A percentile compares a stretch with the other conserved stretches of the same genome.
Conservation (phyloP, 768 basidiomycete genomes). For the Lentinus tigrinus region DNA sequence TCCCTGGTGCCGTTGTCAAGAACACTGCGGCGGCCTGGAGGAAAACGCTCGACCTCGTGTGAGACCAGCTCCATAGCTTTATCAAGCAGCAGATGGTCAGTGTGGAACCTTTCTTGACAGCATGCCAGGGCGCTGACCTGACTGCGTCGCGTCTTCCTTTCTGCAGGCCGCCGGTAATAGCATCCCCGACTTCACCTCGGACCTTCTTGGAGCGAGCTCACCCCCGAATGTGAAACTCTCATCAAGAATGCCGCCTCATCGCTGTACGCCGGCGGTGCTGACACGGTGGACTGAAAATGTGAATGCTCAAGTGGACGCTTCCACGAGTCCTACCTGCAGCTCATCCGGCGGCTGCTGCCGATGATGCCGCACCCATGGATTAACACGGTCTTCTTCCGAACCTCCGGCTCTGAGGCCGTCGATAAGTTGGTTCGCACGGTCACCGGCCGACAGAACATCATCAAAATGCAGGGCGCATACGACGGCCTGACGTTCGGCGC, state of each 20-base stretch:
- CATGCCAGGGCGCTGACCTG: background rate
- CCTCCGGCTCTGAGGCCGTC: constrained; percentile 91
- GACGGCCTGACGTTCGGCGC: constrained; percentile 94
- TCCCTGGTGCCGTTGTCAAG: constrained; percentile 40
- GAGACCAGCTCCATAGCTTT: constrained; percentile 31
- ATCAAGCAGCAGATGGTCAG: constrained; percentile 35
- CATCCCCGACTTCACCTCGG: constrained; percentile 55
- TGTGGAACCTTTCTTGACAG: background rate
- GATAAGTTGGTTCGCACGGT: constrained; percentile 84
- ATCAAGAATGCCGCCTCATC: constrained; percentile 58
- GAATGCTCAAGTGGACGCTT: constrained; percentile 37
- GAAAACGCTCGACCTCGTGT: constrained; percentile 21
- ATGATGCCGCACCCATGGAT: constrained; percentile 89
- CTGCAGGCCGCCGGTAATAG: constrained; percentile 58
- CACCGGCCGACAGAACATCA: constrained; percentile 85
- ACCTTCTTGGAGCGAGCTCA: constrained; percentile 47
- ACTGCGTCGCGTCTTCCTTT: background rate
- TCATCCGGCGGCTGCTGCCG: constrained; percentile 82
- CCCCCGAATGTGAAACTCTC: constrained; percentile 55
- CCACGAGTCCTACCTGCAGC: constrained; percentile 80
- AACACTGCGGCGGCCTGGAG: constrained; percentile 20
- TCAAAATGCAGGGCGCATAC: constrained; percentile 89
- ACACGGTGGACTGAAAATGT: constrained; percentile 30
- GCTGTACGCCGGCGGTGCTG: constrained; percentile 31
- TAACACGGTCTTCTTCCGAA: constrained; percentile 97